phyloP scores from a whole-genome alignment of 164 flowering plant species.

The Stephania cephalantha region DNA sequence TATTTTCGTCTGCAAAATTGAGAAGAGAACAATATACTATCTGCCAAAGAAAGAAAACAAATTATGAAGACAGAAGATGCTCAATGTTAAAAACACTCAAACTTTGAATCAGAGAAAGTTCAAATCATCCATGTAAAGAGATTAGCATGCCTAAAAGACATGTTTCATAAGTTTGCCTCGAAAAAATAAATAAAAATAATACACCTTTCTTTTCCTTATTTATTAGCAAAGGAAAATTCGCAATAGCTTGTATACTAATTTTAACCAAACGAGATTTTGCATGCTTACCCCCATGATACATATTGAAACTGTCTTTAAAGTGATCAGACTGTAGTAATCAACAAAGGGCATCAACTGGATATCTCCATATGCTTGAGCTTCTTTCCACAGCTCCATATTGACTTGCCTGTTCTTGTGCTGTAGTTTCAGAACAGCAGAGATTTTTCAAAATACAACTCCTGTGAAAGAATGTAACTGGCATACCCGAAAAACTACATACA shows the following conservation, averaged over 20 bases:
- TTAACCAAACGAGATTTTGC: background rate
- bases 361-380: constrained; percentile 77
- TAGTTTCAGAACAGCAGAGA: constrained; percentile 11
- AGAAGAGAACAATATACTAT: background rate
- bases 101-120: background rate
- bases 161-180: background rate
- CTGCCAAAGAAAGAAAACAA: background rate
- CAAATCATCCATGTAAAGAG: no score
- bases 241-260: background rate
- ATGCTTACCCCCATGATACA: constrained; percentile 75
- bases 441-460: background rate
- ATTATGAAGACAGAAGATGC: background rate
- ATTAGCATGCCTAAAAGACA: no score
- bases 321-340: constrained; percentile 83
- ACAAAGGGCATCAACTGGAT: constrained; percentile 95
- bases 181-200: background rate
- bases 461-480: background rate
- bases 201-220: background rate
- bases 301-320: constrained; percentile 73
- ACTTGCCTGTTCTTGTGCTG: constrained; percentile 77
- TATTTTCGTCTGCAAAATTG: constrained; percentile 55
- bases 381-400: constrained; percentile 73
- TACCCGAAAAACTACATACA: background rate
- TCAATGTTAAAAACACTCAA: background rate
- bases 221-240: background rate